phyloP scores from a whole-genome alignment of 305 asterid species.

The Plantago coronopus region DNA sequence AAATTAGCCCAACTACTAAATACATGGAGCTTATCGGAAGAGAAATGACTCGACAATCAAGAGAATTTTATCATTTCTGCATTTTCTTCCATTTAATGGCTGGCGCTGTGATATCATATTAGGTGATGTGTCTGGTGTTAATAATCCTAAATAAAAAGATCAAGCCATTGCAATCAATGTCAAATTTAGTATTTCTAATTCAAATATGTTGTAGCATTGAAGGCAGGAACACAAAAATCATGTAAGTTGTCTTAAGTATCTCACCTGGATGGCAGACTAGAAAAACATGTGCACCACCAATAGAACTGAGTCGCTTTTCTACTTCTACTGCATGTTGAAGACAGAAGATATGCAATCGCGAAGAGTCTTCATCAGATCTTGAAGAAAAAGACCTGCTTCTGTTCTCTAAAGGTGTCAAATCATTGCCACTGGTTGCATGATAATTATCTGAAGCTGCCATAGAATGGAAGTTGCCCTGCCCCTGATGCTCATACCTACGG shows the following conservation, averaged over 20 bases:
- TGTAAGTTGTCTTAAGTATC: too few relatives aligned
- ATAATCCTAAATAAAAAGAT: too few relatives aligned
- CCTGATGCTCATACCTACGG: slow-evolving; percentile 38
- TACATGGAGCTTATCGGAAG: slow-evolving; percentile 15
- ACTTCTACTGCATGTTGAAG: slow-evolving; percentile 93
- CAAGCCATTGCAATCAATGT: too few relatives aligned
- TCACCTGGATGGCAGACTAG: slow-evolving; percentile 97
- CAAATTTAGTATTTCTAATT: too few relatives aligned
- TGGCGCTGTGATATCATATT: too few relatives aligned
- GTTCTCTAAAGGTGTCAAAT: slow-evolving; percentile 32
- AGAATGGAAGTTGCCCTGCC: not conserved
- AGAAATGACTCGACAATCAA: not conserved
- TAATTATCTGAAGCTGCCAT: slow-evolving; percentile 29
- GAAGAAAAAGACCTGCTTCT: slow-evolving; percentile 32
- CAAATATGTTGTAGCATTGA: too few relatives aligned
- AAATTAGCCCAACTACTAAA: slow-evolving; percentile 8
- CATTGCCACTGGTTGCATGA: slow-evolving; percentile 30
- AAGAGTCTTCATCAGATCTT: slow-evolving; percentile 77
- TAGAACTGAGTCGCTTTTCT: slow-evolving; percentile 53
- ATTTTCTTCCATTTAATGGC: too few relatives aligned
- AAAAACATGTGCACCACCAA: slow-evolving; percentile 80
- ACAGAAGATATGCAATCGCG: slow-evolving; percentile 91
- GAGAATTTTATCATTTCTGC: not conserved
- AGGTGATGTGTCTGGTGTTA: too few relatives aligned
- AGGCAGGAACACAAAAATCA: too few relatives aligned